Conservation (phyloP, 441 rosid species). For the Populus hybrid region DNA sequence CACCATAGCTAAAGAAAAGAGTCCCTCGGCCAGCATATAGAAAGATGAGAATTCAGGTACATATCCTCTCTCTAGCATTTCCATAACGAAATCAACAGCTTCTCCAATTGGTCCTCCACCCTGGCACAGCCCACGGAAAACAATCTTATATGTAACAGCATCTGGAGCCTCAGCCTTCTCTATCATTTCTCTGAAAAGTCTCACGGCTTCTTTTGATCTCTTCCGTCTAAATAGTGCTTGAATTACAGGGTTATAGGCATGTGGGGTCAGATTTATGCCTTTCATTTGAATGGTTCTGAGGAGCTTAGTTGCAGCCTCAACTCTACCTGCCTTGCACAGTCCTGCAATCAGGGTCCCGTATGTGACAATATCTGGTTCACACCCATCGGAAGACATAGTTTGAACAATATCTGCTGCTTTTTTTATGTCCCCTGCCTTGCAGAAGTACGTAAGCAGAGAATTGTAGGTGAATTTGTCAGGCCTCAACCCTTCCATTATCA, state of each 20-base stretch:
- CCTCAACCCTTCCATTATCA: conserved; percentile 87
- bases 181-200: conserved; percentile 82
- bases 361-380: conserved; percentile 81
- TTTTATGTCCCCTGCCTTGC: conserved; percentile 71
- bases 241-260: conserved; percentile 80
- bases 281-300: conserved; percentile 76
- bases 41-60: conserved; percentile 76
- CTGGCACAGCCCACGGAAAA: conserved; percentile 75
- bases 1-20: conserved; percentile 64
- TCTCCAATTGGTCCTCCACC: conserved; percentile 86
- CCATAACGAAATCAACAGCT: conserved; percentile 77
- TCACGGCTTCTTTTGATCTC: conserved; percentile 61
- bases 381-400: conserved; percentile 70
- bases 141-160: conserved; percentile 58
- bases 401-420: conserved; percentile 82
- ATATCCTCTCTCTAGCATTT: conserved; percentile 71
- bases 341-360: conserved; percentile 83
- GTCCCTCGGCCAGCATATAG: conserved; percentile 87
- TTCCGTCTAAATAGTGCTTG: conserved; percentile 66
- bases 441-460: conserved; percentile 73
- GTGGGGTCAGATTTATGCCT: conserved; percentile 69
- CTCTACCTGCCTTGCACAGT: conserved; percentile 80
- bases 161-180: conserved; percentile 60
- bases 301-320: conserved; percentile 64
- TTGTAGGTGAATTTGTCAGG: conserved; percentile 88